Base-by-base conservation (phyloP, 2,329 filamentous ascomycete species). In the Verticillium alfalfae region DNA sequence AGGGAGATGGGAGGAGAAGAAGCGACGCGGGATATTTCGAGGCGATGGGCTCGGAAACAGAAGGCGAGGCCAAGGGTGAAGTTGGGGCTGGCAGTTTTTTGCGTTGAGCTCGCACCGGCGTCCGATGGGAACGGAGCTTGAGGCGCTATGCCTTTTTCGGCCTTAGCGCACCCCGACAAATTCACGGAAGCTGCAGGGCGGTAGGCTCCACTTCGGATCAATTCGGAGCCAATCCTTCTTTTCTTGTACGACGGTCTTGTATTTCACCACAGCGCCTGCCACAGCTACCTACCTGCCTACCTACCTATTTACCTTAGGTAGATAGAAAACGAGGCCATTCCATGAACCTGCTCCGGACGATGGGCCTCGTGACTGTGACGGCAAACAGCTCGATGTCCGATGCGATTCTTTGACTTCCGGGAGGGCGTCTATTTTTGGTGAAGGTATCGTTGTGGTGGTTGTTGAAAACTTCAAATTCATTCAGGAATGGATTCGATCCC, bases 71-170 rank as follows among this genome's bases (percentile, higher is more conserved):
- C 26, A 45, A 54, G 45, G 38, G 41, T 59, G 45, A 59, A 54
- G 58, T 75, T 75, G 73, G 74, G 74, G 74, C 72, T 74, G 69
- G 69, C 70, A 71, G 49, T 75, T 76, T 76, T 76, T 76, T 75
- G 70, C 70, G 75, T 76, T 76, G 75, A 76, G 75, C 74, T 75
- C 71, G 45, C 45, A 52, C 45, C 70, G 70, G 71, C 67, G 70
- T 67, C 68, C 67, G 69, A 71, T 71, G 68, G 67, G 45, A 52
- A 52, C 45, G 45, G 45, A 72, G 70, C 70, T 70, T 66, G 66
- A 61, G 60, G 66, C 68, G 64, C 69, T 72, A 75, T 65, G 63
- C 73, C 73, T 60, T 58, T 70, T 73, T 70, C 64, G 71, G 65
- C 0, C 5, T 34, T 67, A 64, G 65, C 38, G 61, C 38, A 34